Evolutionary conservation across 768 basidiomycete genomes (phyloP).

Genomic region (Amanita molliuscula): DNA sequence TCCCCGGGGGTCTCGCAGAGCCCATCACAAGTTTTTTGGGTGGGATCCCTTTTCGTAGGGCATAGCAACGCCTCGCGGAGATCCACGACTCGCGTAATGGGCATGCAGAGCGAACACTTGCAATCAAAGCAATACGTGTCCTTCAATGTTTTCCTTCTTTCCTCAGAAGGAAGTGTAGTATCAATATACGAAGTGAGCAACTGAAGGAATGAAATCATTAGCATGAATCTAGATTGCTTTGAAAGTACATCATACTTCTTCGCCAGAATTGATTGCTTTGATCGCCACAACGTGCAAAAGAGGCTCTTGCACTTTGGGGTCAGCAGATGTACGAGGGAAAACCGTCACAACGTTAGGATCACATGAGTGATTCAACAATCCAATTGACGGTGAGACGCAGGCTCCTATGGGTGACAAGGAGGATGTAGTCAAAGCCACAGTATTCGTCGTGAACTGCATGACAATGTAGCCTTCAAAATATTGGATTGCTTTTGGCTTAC

Average conservation of each 20-base stretch:
- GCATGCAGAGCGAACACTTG: slow-evolving; percentile 47
- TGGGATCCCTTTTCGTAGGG: slow-evolving; percentile 28
- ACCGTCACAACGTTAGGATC: slow-evolving; percentile 86
- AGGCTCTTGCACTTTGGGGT: slow-evolving; percentile 35
- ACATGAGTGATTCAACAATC: slow-evolving; percentile 85
- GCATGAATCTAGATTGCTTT: not conserved
- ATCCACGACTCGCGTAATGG: slow-evolving; percentile 29
- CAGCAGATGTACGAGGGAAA: slow-evolving; percentile 51
- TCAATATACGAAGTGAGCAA: slow-evolving; percentile 82
- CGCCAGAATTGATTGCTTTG: slow-evolving; percentile 44
- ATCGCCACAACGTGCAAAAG: slow-evolving; percentile 68
- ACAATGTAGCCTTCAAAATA: slow-evolving; percentile 3
- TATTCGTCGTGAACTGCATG: slow-evolving; percentile 79
- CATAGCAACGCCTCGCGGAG: slow-evolving; percentile 62
- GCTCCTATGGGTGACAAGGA: slow-evolving; percentile 76
- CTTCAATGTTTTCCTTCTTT: slow-evolving; percentile 45
- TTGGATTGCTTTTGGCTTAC: slow-evolving; percentile 26
- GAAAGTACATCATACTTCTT: slow-evolving; percentile 47
- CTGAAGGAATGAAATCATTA: slow-evolving; percentile 23
- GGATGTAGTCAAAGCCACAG: slow-evolving; percentile 76
- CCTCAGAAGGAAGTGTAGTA: slow-evolving; percentile 51
- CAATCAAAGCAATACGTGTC: slow-evolving; percentile 80
- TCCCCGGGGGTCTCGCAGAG: slow-evolving; percentile 49
- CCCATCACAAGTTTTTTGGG: slow-evolving; percentile 39
- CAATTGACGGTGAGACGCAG: slow-evolving; percentile 70